Base-by-base conservation (phyloP, 2,329 filamentous ascomycete species). In the Stemphylium beticola region DNA sequence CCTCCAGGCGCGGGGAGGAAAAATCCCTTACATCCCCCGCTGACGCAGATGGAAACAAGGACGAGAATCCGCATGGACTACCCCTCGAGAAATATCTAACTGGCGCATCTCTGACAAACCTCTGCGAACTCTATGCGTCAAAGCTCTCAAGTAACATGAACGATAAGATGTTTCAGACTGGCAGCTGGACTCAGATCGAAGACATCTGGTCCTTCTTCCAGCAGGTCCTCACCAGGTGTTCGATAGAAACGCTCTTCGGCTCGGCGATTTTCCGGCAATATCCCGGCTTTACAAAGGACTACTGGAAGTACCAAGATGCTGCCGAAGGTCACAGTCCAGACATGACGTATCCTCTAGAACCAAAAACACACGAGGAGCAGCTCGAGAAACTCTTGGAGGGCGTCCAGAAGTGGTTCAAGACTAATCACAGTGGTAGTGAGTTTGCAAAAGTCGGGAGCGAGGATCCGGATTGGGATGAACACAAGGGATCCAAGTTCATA, bases 141-240 rank as follows among this genome's bases (percentile, higher is more conserved):
- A 59, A 50, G 9, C 42, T 73, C 8, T 65, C 65, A 6, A 47
- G 53, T 7, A 68, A 60, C n/a, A 53, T 73, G 40, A 50, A 67
- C 24, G 62, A 67, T 15, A 71, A 71, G 45, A 70, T 69, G 67
- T 70, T 73, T 15, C 66, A 72, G 41, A 37, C 58, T 5, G 55
- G 58, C 12, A 60, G 42, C 15, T 73, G 70, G 70, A 71, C 66
- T 8, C 61, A 65, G 11, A 69, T 73, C 17, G 67, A 72, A 49
- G 68, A 73, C 22, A 32, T 68, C 3, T 71, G 65, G 66, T 68
- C 67, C 0, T 73, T 72, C 45, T 57, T 71, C 15, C 62, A 68
- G 44, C 62, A 66, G 39, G 65, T 69, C 2, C 50, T 71, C 26
- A 61, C 67, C 8, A 64, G 65, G 26, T 69, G 68, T 36, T 64